Evolutionary conservation across 1,284 basidiomycete species (phyloP).

Genomic region (Schizopora paradoxa): DNA sequence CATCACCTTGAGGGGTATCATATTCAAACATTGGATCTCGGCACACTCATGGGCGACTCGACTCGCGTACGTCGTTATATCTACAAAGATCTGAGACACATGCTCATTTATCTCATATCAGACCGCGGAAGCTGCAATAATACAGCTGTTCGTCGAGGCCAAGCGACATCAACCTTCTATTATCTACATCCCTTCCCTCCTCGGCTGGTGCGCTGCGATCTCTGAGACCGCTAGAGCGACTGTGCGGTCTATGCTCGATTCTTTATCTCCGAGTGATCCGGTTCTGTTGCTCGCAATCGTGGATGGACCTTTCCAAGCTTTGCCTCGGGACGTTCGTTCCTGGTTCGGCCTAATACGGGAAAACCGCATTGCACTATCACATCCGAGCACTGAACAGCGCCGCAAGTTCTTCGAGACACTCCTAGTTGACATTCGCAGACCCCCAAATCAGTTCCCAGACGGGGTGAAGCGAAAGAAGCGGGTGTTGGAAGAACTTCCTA

Average conservation of each 20-base stretch:
- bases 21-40: constrained; percentile 90
- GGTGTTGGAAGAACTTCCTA: constrained; percentile 79
- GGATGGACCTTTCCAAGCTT: constrained; percentile 65
- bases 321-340: constrained; percentile 79
- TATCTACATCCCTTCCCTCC: constrained; percentile 88
- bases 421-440: constrained; percentile 60
- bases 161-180: constrained; percentile 97
- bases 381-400: constrained; percentile 55
- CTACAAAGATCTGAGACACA: neutral
- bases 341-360: constrained; percentile 89
- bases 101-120: constrained; percentile 28
- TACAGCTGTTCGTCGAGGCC: constrained; percentile 96
- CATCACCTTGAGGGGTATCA: constrained; percentile 96
- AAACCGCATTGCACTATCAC: constrained; percentile 62
- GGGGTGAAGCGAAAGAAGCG: constrained; percentile 82
- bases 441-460: constrained; percentile 89
- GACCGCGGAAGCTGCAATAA: constrained; percentile 89
- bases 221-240: constrained; percentile 83
- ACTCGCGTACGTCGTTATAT: constrained; percentile 54
- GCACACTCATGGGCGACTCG: constrained; percentile 85
- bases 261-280: constrained; percentile 86
- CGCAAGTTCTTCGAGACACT: constrained; percentile 74
- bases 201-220: constrained; percentile 83
- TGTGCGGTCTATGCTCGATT: constrained; percentile 86
- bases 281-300: constrained; percentile 87